phyloP scores from a whole-genome alignment of 2,329 filamentous ascomycete genomes.

The Arthrobotrys sphaeroides region DNA sequence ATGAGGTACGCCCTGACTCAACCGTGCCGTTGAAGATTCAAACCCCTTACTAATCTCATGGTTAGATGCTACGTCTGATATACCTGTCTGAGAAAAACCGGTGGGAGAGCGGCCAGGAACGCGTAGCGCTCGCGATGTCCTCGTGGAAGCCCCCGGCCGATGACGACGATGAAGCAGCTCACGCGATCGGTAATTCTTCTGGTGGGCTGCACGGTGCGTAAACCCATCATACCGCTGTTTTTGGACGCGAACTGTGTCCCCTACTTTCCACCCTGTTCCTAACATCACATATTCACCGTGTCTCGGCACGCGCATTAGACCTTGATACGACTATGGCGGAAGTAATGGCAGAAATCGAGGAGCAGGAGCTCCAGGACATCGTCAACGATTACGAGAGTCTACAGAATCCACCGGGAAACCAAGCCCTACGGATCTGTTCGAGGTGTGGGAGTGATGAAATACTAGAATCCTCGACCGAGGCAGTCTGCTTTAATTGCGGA shows the following conservation, averaged over 20 bases:
- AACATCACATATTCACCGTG: conserved; percentile 8
- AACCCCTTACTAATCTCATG: background rate
- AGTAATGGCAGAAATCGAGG: conserved; percentile 38
- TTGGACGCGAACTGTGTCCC: too few relatives aligned
- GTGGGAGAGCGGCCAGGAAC: conserved; percentile 58
- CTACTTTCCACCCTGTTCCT: background rate
- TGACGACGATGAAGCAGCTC: background rate
- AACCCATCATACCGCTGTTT: background rate
- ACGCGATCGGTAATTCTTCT: background rate
- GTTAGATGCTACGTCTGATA: conserved; percentile 61
- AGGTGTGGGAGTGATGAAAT: conserved; percentile 47
- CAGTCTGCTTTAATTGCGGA: conserved; percentile 43
- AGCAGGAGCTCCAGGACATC: conserved; percentile 37
- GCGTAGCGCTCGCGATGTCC: conserved; percentile 55
- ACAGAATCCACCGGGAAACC: background rate
- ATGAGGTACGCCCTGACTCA: too few relatives aligned
- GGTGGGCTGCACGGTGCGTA: background rate
- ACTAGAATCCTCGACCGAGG: conserved; percentile 20
- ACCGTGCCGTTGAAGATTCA: background rate
- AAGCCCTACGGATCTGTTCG: background rate
- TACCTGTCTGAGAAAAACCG: conserved; percentile 61
- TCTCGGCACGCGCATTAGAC: background rate
- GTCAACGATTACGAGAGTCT: background rate
- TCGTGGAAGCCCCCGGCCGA: conserved; percentile 3
- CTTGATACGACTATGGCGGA: conserved; percentile 38